phyloP scores from a whole-genome alignment of 345 rosid genomes.

The Conringia planisiliqua region DNA sequence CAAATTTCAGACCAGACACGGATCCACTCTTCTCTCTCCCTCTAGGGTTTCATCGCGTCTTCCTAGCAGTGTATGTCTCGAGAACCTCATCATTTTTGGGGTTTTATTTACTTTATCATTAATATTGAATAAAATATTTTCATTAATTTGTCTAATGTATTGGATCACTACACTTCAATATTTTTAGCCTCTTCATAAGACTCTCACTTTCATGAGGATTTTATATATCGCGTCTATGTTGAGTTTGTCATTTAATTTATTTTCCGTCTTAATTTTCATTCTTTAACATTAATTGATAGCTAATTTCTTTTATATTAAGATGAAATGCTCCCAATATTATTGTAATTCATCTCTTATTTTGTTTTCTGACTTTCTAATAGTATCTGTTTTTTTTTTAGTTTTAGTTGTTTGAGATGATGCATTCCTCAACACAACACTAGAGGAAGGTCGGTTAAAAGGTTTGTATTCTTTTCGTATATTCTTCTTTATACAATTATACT shows the following conservation, averaged over 20 bases:
- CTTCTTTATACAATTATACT: conserved; percentile 6
- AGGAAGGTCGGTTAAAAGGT: conserved; percentile 20
- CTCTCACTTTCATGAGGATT: conserved; percentile 15
- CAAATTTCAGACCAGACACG: conserved; percentile 10
- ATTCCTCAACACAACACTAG: not conserved
- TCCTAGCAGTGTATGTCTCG: conserved; percentile 13
- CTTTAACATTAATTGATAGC: not conserved
- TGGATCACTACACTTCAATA: not conserved
- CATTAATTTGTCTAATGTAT: not conserved
- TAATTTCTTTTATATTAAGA: not conserved
- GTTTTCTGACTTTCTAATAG: not conserved
- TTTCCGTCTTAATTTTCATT: not conserved
- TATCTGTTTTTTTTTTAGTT: not conserved
- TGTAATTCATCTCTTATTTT: not conserved
- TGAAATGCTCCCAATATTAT: not conserved
- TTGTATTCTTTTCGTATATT: conserved; percentile 14
- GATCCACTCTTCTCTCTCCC: not conserved
- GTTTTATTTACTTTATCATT: not conserved
- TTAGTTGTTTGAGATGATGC: not conserved
- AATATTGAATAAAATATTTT: not conserved
- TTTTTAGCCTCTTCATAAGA: not conserved
- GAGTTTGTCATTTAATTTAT: conserved; percentile 15
- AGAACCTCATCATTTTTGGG: not conserved
- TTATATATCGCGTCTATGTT: not conserved
- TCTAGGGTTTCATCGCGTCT: conserved; percentile 4